Percentiles rank a stretch among this genome's conserved stretches.
These are phyloP conservation scores for Clarireedia monteithiana DNA, from an alignment of 2,329 filamentous ascomycete genomes.

Conservation along the genomic window DNA sequence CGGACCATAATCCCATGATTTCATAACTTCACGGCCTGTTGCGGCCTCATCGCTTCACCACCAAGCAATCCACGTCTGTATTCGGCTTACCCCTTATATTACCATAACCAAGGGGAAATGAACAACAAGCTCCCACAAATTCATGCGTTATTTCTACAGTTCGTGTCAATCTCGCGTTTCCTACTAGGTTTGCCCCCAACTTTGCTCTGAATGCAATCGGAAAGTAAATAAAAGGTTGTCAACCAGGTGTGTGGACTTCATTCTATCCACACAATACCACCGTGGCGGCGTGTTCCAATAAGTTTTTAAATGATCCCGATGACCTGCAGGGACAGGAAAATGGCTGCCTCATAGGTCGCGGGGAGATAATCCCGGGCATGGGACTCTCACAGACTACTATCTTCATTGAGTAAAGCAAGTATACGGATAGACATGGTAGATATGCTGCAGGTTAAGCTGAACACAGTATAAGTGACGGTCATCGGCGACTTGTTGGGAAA, in stretches of 20 bases:
- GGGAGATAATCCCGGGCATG: not conserved
- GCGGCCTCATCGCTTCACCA: not conserved
- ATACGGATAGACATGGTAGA: not conserved
- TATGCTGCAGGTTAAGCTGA: not conserved
- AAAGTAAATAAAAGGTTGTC: not conserved
- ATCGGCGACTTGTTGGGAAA: slow-evolving; percentile 1
- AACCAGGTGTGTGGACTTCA: not conserved
- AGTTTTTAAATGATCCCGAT: not conserved
- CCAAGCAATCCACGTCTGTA: not conserved
- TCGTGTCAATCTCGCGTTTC: not conserved
- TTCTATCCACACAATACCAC: not conserved
- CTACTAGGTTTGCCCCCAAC: not conserved
- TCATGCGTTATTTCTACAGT: not conserved
- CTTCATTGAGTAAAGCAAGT: not conserved
- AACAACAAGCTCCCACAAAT: not conserved
- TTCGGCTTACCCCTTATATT: not conserved
- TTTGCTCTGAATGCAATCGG: not conserved
- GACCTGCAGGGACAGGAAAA: not conserved
- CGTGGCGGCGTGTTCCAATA: not conserved
- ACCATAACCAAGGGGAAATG: not conserved
- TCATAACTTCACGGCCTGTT: not conserved
- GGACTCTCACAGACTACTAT: not conserved
- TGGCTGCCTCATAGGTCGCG: not conserved
- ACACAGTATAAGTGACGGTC: not conserved
- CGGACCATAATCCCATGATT: not conserved